These are phyloP conservation scores for Coemansia sp. DNA, from an alignment of 192 early-diverging fungal species.

Conservation along the genomic window DNA sequence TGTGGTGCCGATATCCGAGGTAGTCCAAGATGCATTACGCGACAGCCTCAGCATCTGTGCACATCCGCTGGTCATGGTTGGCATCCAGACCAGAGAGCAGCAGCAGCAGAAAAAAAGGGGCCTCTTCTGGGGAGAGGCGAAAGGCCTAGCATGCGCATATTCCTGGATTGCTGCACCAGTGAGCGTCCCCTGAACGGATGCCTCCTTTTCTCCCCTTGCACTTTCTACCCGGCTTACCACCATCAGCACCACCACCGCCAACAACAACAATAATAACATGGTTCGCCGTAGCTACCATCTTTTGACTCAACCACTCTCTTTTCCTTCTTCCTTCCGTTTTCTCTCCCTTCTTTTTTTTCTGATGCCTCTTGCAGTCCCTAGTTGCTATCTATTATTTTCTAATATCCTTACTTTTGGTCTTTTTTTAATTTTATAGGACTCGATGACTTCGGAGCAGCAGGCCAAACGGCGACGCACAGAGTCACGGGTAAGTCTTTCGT, in stretches of 20 bases:
- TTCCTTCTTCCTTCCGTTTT: slow-evolving; percentile 13
- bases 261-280: slow-evolving; percentile 19
- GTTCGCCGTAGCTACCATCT: slow-evolving; percentile 27
- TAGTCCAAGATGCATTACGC: too few species aligned
- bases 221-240: slow-evolving; percentile 7
- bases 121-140: not conserved
- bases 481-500: slow-evolving; percentile 34
- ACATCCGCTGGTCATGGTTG: too few species aligned
- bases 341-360: slow-evolving; percentile 17
- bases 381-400: slow-evolving; percentile 2
- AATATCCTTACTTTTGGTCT: slow-evolving; percentile 15
- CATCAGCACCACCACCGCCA: not conserved
- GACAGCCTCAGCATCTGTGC: too few species aligned
- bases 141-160: slow-evolving; percentile 8
- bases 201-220: slow-evolving; percentile 5
- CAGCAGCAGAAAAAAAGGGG: too few species aligned
- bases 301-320: slow-evolving; percentile 15
- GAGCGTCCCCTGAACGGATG: slow-evolving; percentile 7
- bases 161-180: slow-evolving; percentile 14
- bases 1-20: too few species aligned
- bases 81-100: too few species aligned
- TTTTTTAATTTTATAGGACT: slow-evolving; percentile 38
- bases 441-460: slow-evolving; percentile 49
- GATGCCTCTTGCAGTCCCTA: slow-evolving; percentile 14
- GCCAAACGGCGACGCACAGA: slow-evolving; percentile 55